Percentiles rank a stretch among this genome's conserved stretches.
These are phyloP conservation scores for Lactifluus subvellereus DNA, from an alignment of 768 basidiomycete genomes.

Conservation along the genomic window DNA sequence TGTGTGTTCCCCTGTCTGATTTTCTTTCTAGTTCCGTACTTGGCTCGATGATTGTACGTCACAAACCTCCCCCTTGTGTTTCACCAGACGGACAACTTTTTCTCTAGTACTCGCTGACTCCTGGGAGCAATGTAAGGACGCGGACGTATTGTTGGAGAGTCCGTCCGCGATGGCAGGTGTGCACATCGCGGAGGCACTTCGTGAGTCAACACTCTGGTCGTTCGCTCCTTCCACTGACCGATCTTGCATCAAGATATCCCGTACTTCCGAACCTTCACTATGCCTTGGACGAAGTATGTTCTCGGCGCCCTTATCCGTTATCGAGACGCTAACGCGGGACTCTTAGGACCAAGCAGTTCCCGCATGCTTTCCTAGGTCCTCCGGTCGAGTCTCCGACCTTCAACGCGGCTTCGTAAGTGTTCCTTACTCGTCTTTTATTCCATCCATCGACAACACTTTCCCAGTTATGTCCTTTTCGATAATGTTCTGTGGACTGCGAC, in stretches of 20 bases:
- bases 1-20: conserved; percentile 1
- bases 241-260: conserved; percentile 42
- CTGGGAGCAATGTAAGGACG: conserved; percentile 58
- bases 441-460: background rate
- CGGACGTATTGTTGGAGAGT: conserved; percentile 60
- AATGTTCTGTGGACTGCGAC: conserved; percentile 66
- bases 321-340: background rate
- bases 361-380: conserved; percentile 57
- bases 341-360: conserved; percentile 50
- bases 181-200: conserved; percentile 63
- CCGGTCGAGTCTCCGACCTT: conserved; percentile 58
- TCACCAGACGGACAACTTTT: background rate
- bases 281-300: conserved; percentile 53
- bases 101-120: conserved; percentile 49
- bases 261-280: conserved; percentile 59
- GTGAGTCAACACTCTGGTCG: conserved; percentile 30
- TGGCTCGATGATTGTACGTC: conserved; percentile 60
- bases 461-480: conserved; percentile 56
- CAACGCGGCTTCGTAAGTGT: conserved; percentile 49
- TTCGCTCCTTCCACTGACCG: conserved; percentile 1
- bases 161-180: conserved; percentile 68
- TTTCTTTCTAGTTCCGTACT: conserved; percentile 42
- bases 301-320: background rate
- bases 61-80: background rate
- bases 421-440: background rate